A percentile compares a stretch with the other conserved stretches of the same genome.
phyloP scores from a whole-genome alignment of 164 flowering plant species.

The Macadamia integrifolia region DNA sequence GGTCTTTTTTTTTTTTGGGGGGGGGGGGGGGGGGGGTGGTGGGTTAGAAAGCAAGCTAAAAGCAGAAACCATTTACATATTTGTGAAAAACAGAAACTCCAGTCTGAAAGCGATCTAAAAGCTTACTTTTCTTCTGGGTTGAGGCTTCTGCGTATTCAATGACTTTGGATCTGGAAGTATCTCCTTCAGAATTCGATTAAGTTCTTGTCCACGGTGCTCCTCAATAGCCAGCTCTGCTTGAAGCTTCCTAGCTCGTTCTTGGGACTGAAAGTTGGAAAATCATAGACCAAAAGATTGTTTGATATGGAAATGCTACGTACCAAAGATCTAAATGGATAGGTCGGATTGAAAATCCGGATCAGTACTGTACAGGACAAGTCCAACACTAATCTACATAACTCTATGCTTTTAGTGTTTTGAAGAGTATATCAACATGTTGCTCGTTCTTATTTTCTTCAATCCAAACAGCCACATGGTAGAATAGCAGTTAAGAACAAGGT shows the following conservation, averaged over 20 bases:
- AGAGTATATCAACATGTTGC: too few relatives aligned
- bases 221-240: constrained; percentile 73
- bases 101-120: constrained; percentile 4
- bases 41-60: not conserved
- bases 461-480: too few relatives aligned
- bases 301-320: not conserved
- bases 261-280: constrained; percentile 45
- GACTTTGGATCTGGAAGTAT: constrained; percentile 57
- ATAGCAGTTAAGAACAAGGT: too few relatives aligned
- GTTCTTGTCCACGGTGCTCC: constrained; percentile 71
- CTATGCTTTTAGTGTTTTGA: too few relatives aligned
- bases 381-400: too few relatives aligned
- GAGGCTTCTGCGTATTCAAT: constrained; percentile 31
- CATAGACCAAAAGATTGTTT: not conserved
- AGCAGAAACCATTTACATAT: too few relatives aligned
- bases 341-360: too few relatives aligned
- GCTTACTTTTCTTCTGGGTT: constrained; percentile 60
- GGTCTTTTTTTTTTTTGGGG: too few relatives aligned
- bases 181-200: constrained; percentile 62
- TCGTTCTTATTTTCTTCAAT: too few relatives aligned
- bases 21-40: too few relatives aligned
- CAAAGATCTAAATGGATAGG: too few relatives aligned
- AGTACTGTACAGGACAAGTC: too few relatives aligned
- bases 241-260: constrained; percentile 67
- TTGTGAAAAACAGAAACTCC: not conserved